Evolutionary conservation across 305 asterid genomes (phyloP), one percentile per base, ranked within the genome.

Genomic region (Fraxinus nigra): DNA sequence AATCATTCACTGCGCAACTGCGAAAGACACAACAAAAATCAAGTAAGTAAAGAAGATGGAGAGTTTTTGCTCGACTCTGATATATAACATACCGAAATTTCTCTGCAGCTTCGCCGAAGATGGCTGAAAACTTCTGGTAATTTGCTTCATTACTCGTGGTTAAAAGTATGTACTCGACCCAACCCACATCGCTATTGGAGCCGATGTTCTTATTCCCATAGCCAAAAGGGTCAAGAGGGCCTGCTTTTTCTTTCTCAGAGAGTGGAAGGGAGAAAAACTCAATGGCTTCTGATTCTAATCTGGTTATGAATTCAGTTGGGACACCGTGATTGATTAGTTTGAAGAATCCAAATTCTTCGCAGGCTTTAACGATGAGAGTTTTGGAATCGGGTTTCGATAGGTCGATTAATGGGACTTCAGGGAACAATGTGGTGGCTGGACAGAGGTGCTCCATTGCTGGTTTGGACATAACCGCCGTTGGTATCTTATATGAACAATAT

Each of bases 291-390:
- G 54, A 14, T 51, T 77, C 80, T 24, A 77, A 77, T 28, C 10
- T 77, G 24, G 72, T 30, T 9, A 77, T 54, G 73, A 26, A 77
- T 54, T 77, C 80, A 0, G 43, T 54, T 26, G 80, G 80, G 48
- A 77, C 80, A 3, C 54, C 80, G 4, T 77, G 80, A 34, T 77
- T 77, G 70, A 77, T 56, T 22, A 77, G 11, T 20, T 77, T 77
- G 32, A 54, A 77, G 80, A 54, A 77, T 28, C 80, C 80, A 20
- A 77, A 77, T 14, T 77, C 80, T 22, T 33, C 48, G 80, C 80
- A 54, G 73, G 80, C 80, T 72, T 77, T 77, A 3, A 77, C 80
- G n/a, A 77, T 38, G 48, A 77, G 72, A 38, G 1, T 56, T 4
- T 77, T 77, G 22, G 73, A 56, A 11, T 77, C 80, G 11, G 80